Base-by-base conservation (phyloP, 192 early-diverging fungal species). In the Jimgerdemannia lactiflua region DNA sequence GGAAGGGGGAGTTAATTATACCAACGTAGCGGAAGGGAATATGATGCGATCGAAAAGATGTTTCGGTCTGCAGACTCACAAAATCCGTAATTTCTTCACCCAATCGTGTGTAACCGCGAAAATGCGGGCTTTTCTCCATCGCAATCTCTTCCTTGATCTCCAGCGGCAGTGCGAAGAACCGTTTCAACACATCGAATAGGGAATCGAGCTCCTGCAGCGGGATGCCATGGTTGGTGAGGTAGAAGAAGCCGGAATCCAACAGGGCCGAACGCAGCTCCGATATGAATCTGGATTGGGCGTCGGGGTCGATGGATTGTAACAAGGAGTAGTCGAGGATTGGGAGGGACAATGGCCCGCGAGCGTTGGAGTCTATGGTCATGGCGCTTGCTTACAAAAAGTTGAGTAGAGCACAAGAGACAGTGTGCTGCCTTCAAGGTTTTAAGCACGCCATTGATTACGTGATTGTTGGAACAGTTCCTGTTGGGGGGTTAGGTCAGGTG, bases 231-330 rank as follows among this genome's bases (percentile, higher is more conserved):
- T 80, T 78, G 8, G 74, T 79, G 69, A 91, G 79, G 78, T 91
- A 91, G 63, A 91, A 91, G 64, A 88, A 89, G 0, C 88, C 89
- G 9, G 89, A 75, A 40, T 87, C 76, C 40, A 84, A 82, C 64
- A 91, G 79, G 4, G 88, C 84, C 69, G 83, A 68, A n/a, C 85
- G 82, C 39, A 88, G 82, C 4, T 84, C 77, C 3, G 49, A 64
- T n/a, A 90, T 70, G 49, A 90, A 87, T 8, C 44, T 64, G 4
- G 75, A 70, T 2, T 74, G 75, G 4, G 73, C 77, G 42, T 72
- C 69, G 4, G 64, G 76, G 18, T 76, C 40, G 65, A 70, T 29
- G 8, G 44, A 42, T 4, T 74, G 49, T 4, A 74, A 74, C 20
- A 71, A 41, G 14, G 69, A 70, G n/a, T 74, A 65, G 43, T 78